A percentile compares a stretch with the other conserved stretches of the same genome.
phyloP scores from a whole-genome alignment of 2,329 filamentous ascomycete genomes.

The Stylonectria norvegica region DNA sequence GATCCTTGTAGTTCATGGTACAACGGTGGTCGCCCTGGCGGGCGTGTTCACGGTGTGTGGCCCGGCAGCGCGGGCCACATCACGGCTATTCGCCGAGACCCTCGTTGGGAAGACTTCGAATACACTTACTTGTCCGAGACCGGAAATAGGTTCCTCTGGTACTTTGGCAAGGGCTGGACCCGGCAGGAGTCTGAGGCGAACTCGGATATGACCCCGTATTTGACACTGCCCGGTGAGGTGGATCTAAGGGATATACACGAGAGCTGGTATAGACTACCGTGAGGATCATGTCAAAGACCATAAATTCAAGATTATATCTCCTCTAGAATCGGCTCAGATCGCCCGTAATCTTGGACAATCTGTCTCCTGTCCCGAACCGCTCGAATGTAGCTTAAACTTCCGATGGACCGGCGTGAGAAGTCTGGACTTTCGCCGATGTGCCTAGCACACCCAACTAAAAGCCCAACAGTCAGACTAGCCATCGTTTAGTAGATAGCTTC shows the following conservation, averaged over 20 bases:
- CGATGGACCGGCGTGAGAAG: no score
- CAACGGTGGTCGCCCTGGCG: constrained; percentile 61
- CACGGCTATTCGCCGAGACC: constrained; percentile 54
- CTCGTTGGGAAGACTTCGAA: constrained; percentile 55
- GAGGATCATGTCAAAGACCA: no score
- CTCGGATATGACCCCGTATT: constrained; percentile 62
- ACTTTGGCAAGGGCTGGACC: constrained; percentile 67
- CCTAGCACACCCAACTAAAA: no score
- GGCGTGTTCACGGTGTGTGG: constrained; percentile 65
- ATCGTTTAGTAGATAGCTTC: no score
- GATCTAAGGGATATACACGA: constrained; percentile 64
- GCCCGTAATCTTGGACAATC: no score
- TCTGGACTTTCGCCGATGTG: no score
- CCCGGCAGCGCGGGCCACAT: constrained; percentile 64
- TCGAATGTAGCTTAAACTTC: no score
- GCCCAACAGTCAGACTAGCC: no score
- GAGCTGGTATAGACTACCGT: constrained; percentile 58
- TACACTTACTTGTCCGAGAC: constrained; percentile 44
- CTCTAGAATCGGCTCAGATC: no score
- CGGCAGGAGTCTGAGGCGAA: constrained; percentile 51
- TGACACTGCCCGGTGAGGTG: constrained; percentile 52
- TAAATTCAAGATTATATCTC: no score
- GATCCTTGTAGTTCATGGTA: constrained; percentile 70
- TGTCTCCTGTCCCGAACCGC: no score
- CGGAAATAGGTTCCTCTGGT: constrained; percentile 55